These are phyloP conservation scores for Parsonsia alboflavescens DNA, from an alignment of 257 asterid species.

Conservation along the genomic window DNA sequence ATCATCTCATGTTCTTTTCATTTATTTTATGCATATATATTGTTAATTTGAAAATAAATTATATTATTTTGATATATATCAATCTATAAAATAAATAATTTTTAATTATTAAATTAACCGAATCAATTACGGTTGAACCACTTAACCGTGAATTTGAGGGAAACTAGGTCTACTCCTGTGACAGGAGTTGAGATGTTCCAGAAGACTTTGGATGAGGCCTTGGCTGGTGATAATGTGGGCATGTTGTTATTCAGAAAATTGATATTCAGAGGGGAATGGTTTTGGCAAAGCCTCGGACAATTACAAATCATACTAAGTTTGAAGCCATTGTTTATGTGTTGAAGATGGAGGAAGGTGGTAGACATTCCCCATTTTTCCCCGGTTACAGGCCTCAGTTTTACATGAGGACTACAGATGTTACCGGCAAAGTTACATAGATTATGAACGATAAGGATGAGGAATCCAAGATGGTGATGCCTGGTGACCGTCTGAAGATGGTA, in stretches of 20 bases:
- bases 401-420: conserved; percentile 98
- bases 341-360: conserved; percentile 98
- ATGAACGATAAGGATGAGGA: conserved; percentile 56
- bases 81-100: too few relatives aligned
- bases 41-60: too few relatives aligned
- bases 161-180: conserved; percentile 69
- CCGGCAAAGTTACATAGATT: conserved; percentile 33
- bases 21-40: too few relatives aligned
- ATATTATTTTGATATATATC: too few relatives aligned
- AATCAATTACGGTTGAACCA: too few relatives aligned
- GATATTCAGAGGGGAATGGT: conserved; percentile 98
- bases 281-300: conserved; percentile 75
- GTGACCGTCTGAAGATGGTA: conserved; percentile 92
- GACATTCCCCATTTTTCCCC: conserved; percentile 87
- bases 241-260: conserved; percentile 64
- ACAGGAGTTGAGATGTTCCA: conserved; percentile 97
- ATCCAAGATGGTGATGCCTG: conserved; percentile 98
- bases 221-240: conserved; percentile 98
- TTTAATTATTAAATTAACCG: too few relatives aligned
- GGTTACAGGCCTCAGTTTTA: conserved; percentile 97
- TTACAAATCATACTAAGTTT: conserved; percentile 74
- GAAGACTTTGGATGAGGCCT: conserved; percentile 79
- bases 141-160: conserved; percentile 68
- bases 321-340: conserved; percentile 81
- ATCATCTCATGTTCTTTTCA: too few relatives aligned